Evolutionary conservation across 116 monocot species (phyloP).

Genomic region (Zostera marina): DNA sequence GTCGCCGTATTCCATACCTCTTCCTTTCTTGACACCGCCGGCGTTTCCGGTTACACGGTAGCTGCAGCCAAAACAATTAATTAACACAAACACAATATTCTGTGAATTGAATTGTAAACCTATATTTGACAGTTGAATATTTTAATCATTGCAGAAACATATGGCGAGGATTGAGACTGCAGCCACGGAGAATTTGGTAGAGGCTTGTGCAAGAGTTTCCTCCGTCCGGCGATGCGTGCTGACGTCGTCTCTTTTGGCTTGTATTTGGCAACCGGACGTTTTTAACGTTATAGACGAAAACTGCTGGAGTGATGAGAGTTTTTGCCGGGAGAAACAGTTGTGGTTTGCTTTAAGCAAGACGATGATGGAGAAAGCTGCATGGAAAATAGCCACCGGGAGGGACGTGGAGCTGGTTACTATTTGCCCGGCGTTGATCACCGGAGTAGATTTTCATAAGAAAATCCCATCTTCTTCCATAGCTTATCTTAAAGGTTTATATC

Average conservation of each 20-base stretch:
- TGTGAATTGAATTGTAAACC: neutral
- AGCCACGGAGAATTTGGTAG: constrained; percentile 42
- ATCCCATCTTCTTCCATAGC: constrained; percentile 63
- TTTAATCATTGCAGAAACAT: constrained; percentile 37
- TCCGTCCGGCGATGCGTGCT: constrained; percentile 62
- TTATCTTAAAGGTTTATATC: constrained; percentile 58
- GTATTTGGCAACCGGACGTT: constrained; percentile 35
- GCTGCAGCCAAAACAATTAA: too few relatives aligned
- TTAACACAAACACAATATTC: too few relatives aligned
- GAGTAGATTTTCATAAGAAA: constrained; percentile 31
- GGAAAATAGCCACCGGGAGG: constrained; percentile 54
- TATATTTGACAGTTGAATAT: neutral
- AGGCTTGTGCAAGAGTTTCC: constrained; percentile 48
- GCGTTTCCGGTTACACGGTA: constrained; percentile 69
- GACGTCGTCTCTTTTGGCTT: constrained; percentile 84
- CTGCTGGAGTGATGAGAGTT: constrained; percentile 63
- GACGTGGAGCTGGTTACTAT: constrained; percentile 48
- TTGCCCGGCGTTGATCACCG: constrained; percentile 65
- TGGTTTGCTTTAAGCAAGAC: constrained; percentile 81
- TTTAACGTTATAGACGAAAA: constrained; percentile 40
- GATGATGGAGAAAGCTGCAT: constrained; percentile 77
- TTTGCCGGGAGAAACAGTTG: constrained; percentile 71
- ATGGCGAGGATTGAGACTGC: constrained; percentile 55
- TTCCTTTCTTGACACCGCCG: constrained; percentile 45
- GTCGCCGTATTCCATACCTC: constrained; percentile 82